phyloP scores from a whole-genome alignment of 257 asterid genomes.

The Solanum tacnaense region DNA sequence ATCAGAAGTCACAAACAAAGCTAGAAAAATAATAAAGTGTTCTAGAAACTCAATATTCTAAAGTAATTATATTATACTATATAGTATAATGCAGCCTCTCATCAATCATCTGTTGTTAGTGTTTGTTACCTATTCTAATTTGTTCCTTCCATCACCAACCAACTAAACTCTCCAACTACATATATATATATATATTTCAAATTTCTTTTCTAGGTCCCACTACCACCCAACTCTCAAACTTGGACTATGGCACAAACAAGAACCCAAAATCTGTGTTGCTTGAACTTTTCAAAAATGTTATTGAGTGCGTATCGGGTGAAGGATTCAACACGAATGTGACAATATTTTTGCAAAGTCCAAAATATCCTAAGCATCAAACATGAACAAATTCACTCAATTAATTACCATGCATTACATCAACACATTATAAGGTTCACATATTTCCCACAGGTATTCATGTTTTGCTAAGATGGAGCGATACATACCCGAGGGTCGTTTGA shows the following conservation, averaged over 20 bases:
- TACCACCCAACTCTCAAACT: slow-evolving; percentile 47
- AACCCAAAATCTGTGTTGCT: background rate
- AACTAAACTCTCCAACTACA: slow-evolving; percentile 33
- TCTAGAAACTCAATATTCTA: background rate
- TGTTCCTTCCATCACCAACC: slow-evolving; percentile 27
- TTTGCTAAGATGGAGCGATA: background rate
- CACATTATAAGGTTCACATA: slow-evolving; percentile 5
- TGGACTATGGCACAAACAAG: slow-evolving; percentile 38
- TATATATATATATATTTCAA: slow-evolving; percentile 12
- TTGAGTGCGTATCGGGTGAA: too few relatives aligned
- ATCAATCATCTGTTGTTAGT: slow-evolving; percentile 10
- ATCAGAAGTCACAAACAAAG: background rate
- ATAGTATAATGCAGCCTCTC: background rate
- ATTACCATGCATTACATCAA: slow-evolving; percentile 27
- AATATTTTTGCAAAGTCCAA: background rate
- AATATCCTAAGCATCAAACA: slow-evolving; percentile 27
- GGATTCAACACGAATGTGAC: too few relatives aligned
- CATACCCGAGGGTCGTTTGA: background rate
- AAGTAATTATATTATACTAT: background rate
- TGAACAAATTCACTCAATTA: background rate
- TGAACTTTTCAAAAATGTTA: too few relatives aligned
- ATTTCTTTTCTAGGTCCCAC: slow-evolving; percentile 35
- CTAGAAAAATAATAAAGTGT: background rate
- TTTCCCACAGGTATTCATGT: background rate
- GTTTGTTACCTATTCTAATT: slow-evolving; percentile 5